A percentile compares a stretch with the other conserved stretches of the same genome.
Evolutionary conservation across 2,329 filamentous ascomycete species (phyloP).

Genomic region (Tetracladium maxilliforme): DNA sequence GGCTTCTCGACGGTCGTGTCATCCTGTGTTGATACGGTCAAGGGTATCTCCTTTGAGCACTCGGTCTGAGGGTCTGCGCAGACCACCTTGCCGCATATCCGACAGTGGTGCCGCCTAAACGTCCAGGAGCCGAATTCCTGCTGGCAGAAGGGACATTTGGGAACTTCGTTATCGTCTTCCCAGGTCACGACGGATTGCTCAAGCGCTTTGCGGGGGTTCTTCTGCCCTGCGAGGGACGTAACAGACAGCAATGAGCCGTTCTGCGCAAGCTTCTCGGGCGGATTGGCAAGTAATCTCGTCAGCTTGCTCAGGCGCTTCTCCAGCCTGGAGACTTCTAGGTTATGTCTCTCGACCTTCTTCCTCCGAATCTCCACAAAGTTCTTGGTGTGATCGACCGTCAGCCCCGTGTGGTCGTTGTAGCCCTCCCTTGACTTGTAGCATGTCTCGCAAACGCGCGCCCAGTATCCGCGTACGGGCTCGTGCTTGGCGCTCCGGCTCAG

Average conservation of each 20-base stretch:
- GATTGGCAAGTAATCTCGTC: constrained; percentile 66
- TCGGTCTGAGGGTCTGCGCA: constrained; percentile 75
- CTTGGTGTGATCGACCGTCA: constrained; percentile 56
- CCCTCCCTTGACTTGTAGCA: constrained; percentile 94
- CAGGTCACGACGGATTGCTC: constrained; percentile 90
- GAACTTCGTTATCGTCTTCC: constrained; percentile 77
- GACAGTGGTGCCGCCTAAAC: constrained; percentile 86
- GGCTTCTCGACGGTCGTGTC: constrained; percentile 27
- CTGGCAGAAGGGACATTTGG: constrained; percentile 82
- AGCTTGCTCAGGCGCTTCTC: constrained; percentile 88
- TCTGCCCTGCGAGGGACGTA: constrained; percentile 48
- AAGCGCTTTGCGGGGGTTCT: constrained; percentile 61
- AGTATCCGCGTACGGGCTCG: constrained; percentile 78
- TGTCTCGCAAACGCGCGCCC: constrained; percentile 96
- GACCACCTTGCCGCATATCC: constrained; percentile 84
- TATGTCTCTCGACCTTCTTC: constrained; percentile 68
- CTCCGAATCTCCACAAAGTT: constrained; percentile 57
- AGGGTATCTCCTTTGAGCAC: constrained; percentile 72
- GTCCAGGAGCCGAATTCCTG: constrained; percentile 92
- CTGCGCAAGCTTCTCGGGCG: constrained; percentile 51
- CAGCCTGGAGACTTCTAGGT: constrained; percentile 74
- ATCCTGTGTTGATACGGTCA: constrained; percentile 49
- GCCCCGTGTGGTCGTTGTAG: constrained; percentile 77
- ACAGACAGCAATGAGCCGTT: constrained; percentile 37
- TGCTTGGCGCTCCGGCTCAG: constrained; percentile 77